Evolutionary conservation across 805 yeast genomes (phyloP).

Genomic region (Cyberlindnera galapagoensis): DNA sequence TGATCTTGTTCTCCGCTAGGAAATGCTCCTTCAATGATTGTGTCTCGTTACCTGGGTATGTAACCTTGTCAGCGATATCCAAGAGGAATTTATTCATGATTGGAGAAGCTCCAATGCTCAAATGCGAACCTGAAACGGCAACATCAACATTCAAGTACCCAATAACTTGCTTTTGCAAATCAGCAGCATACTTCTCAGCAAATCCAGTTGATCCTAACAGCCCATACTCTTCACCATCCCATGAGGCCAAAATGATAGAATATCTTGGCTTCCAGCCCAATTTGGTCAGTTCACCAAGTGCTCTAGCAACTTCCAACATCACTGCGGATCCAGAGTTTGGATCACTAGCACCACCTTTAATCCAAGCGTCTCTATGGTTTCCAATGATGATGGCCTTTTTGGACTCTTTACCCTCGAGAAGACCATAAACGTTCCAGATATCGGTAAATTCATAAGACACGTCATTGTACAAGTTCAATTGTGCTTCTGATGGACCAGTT

Average conservation of each 20-base stretch:
- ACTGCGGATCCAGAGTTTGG: conserved; percentile 72
- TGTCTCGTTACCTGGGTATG: conserved; percentile 33
- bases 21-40: conserved; percentile 24
- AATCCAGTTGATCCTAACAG: conserved; percentile 70
- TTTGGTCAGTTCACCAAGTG: conserved; percentile 42
- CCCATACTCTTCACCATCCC: conserved; percentile 83
- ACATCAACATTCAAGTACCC: conserved; percentile 70
- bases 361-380: conserved; percentile 80
- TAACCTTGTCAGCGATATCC: conserved; percentile 36
- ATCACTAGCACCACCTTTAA: conserved; percentile 72
- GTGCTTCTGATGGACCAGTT: conserved; percentile 42
- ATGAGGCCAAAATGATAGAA: conserved; percentile 62
- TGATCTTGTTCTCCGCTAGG: conserved; percentile 27
- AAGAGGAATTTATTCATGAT: conserved; percentile 42
- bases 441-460: conserved; percentile 60
- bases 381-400: conserved; percentile 60
- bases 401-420: conserved; percentile 44
- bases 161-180: conserved; percentile 43
- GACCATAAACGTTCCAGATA: conserved; percentile 57
- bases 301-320: conserved; percentile 56
- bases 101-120: conserved; percentile 51
- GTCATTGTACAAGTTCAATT: conserved; percentile 49
- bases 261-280: conserved; percentile 63
- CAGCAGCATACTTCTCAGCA: conserved; percentile 55
- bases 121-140: conserved; percentile 49